Base-by-base conservation (phyloP, 2,329 filamentous ascomycete genomes). In the Amesomyces nigricolor region DNA sequence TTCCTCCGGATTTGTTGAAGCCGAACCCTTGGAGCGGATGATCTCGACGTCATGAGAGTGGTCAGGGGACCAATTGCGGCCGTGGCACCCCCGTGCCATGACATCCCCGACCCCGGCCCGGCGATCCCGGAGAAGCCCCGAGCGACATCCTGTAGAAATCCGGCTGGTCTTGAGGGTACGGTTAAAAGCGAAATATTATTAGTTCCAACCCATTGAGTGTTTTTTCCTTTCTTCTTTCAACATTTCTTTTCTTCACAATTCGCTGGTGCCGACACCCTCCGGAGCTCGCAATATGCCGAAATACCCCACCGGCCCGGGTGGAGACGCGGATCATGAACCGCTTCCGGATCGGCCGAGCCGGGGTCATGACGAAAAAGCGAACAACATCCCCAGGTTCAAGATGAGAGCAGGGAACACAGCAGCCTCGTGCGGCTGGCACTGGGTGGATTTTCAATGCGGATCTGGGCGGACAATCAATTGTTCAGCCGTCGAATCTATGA, bases 1-100 rank as follows among this genome's bases (percentile, higher is more conserved):
- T 17, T 44, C 38, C 38, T 49, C 32, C 44, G 39, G 46, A 19
- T 6, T 14, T 7, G 9, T 32, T 4, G 46, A n/a, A 5, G 17
- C 3, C 29, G 30, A 40, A 2, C 37, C 8, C 11, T 35, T 6
- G 2, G 14, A 3, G 13, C 5, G 22, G 47, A 37, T 43, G 53
- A 55, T 55, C 53, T 17, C 42, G 14, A 47, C 53, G 47, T 55
- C 53, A 55, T 55, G 16, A 40, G 40, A 10, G 22, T 9, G 30
- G 16, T 11, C 8, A 38, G 29, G 1, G 30, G 14, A 32, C 47
- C 4, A 55, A 51, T 55, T 47, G 37, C 42, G 32, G 13, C 17
- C n/a, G 10, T 40, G 11, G 32, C 7, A 11, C 40, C 19, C 11
- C 32, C 11, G 11, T 11, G 19, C 53, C 37, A 16, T 5, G 30